Evolutionary conservation across 768 basidiomycete species (phyloP).

Genomic region (Podaxis pistillaris): DNA sequence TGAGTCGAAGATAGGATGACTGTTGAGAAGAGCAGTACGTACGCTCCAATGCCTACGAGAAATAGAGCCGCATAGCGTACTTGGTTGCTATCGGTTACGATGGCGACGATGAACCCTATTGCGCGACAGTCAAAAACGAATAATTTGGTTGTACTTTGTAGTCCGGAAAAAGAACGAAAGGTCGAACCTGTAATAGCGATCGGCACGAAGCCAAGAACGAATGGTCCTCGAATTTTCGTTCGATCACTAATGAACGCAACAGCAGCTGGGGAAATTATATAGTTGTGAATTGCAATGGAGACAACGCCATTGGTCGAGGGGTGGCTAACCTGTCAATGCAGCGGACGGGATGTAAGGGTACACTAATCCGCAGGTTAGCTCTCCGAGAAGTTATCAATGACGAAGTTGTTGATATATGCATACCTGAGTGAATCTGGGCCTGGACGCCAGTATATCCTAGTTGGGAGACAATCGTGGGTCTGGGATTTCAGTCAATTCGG

Average conservation of each 20-base stretch:
- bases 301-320: background rate
- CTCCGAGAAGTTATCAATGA: background rate
- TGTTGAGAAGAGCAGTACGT: background rate
- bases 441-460: slow-evolving; percentile 26
- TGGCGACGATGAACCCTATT: slow-evolving; percentile 26
- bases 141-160: background rate
- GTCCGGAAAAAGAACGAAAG: background rate
- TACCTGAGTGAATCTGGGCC: slow-evolving; percentile 22
- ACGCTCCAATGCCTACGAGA: slow-evolving; percentile 1
- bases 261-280: slow-evolving; percentile 15
- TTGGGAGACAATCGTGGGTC: slow-evolving; percentile 28
- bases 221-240: slow-evolving; percentile 23
- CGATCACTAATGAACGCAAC: slow-evolving; percentile 25
- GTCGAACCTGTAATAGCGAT: slow-evolving; percentile 17
- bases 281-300: background rate
- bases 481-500: background rate
- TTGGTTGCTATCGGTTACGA: slow-evolving; percentile 18
- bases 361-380: slow-evolving; percentile 18
- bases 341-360: slow-evolving; percentile 29
- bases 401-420: too few relatives aligned
- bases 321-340: slow-evolving; percentile 21
- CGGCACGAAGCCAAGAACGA: slow-evolving; percentile 27
- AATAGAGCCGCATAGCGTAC: slow-evolving; percentile 4
- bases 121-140: background rate
- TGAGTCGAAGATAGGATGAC: background rate